Evolutionary conservation across 1,284 basidiomycete genomes (phyloP), one percentile per base, ranked within the genome.

Genomic region (Moesziomyces globuligerus): DNA sequence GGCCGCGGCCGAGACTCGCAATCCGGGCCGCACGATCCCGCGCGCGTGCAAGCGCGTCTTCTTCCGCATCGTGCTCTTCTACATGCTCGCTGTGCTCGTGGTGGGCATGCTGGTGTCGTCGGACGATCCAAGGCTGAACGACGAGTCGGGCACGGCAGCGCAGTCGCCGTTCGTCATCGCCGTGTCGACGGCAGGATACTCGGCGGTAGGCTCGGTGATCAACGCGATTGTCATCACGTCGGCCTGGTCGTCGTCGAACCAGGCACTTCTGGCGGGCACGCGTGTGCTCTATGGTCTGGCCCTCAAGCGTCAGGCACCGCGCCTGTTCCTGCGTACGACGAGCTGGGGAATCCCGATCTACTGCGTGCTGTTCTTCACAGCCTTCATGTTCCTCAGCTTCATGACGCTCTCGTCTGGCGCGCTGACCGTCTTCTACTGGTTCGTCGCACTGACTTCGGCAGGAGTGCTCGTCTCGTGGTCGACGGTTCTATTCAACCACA

Each of bases 231-330:
- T 91, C 40, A 85, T 91, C 60, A 88, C 89, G 17, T 91, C 91
- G 3, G 93, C 93, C 2, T 91, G 90, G 88, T 93, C 91, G 6
- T 91, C 92, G 7, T 91, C 90, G 6, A 90, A 89, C 44, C 90
- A 90, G 72, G 90, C 93, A 72, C 81, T 94, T 43, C 94, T 91
- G 83, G 89, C 89, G 3, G 89, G 88, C 15, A 92, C 90, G 7
- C 89, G 93, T 76, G 91, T 68, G 72, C 76, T 73, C 24, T 90
- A 93, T 81, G 90, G 90, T 45, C 86, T 95, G 48, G 89, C 92
- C 15, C 81, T 86, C 8, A 85, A 88, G 21, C 89, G 90, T 0
- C 91, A 92, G 75, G 93, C 92, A 0, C 93, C 93, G 8, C 65
- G 71, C 20, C 57, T 93, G 56, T 94, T 96, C 84, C 72, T 86